These are phyloP conservation scores for Pseudoturritis turrita DNA, from an alignment of 345 rosid genomes.

Conservation along the genomic window DNA sequence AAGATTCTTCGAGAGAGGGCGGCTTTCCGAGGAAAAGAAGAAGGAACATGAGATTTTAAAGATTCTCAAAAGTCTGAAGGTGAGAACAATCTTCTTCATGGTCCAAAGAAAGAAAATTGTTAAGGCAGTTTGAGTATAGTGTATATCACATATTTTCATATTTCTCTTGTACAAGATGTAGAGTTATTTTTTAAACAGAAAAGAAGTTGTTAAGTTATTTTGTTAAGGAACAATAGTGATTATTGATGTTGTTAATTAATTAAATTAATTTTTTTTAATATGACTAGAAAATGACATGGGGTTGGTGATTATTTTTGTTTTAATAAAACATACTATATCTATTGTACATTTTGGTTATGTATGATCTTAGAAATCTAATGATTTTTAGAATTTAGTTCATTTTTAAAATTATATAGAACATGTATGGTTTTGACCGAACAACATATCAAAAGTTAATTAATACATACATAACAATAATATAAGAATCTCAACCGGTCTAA, in stretches of 20 bases:
- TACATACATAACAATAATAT: too few species aligned
- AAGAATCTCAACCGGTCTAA: too few species aligned
- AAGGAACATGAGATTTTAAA: not conserved
- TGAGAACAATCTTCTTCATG: not conserved
- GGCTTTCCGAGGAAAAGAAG: not conserved
- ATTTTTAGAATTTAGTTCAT: too few species aligned
- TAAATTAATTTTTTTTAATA: not conserved
- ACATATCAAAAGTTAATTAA: too few species aligned
- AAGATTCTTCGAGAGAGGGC: constrained; percentile 32
- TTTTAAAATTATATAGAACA: too few species aligned
- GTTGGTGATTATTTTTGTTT: too few species aligned
- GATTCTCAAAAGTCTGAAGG: not conserved
- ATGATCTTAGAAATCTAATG: not conserved
- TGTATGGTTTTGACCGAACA: too few species aligned
- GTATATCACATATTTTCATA: not conserved
- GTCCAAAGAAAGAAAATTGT: not conserved
- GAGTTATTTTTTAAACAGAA: not conserved
- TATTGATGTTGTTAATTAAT: not conserved
- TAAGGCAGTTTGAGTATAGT: not conserved
- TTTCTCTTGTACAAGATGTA: not conserved
- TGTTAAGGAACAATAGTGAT: not conserved
- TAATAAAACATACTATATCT: not conserved
- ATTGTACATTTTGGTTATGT: not conserved
- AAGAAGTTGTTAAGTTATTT: not conserved
- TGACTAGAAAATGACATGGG: not conserved